Conservation (phyloP, 192 early-diverging fungal species). For the Mortierella claussenii region DNA sequence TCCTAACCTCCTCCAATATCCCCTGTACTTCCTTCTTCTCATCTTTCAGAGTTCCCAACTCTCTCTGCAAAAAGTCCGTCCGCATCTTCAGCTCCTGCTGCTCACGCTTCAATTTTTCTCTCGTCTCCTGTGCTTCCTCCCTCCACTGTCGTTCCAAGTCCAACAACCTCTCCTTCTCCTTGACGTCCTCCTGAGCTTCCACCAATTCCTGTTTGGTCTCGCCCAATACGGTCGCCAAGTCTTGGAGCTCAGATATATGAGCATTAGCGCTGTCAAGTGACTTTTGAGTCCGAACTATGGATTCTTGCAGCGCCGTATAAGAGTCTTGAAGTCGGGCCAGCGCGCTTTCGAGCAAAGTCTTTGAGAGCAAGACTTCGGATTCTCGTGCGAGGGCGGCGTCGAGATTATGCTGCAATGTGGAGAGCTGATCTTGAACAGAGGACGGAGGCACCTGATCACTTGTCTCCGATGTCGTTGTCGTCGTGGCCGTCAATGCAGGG, state of each 20-base stretch:
- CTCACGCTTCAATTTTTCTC: slow-evolving; percentile 13
- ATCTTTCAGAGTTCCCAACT: too few species aligned
- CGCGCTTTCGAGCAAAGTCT: background rate
- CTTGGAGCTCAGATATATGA: slow-evolving; percentile 9
- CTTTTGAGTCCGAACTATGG: background rate
- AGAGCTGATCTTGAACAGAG: background rate
- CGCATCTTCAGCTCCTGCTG: background rate
- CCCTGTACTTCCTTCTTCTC: background rate
- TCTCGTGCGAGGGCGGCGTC: slow-evolving; percentile 4
- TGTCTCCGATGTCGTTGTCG: background rate
- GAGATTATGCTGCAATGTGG: background rate
- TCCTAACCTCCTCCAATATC: background rate
- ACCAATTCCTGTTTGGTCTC: slow-evolving; percentile 13
- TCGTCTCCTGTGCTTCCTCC: slow-evolving; percentile 22
- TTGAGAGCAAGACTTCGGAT: background rate
- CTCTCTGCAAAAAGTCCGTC: background rate
- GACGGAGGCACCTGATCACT: background rate
- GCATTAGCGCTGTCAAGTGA: slow-evolving; percentile 3
- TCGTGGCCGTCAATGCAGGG: background rate
- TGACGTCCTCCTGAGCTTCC: slow-evolving; percentile 25
- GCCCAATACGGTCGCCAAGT: background rate
- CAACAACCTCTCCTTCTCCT: slow-evolving; percentile 25
- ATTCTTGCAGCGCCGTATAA: slow-evolving; percentile 1
- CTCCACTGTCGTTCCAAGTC: slow-evolving; percentile 30
- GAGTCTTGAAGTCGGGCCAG: background rate